Evolutionary conservation across 2,329 filamentous ascomycete genomes (phyloP), one percentile per base, ranked within the genome.

Genomic region (Phyllosticta capitalensis): DNA sequence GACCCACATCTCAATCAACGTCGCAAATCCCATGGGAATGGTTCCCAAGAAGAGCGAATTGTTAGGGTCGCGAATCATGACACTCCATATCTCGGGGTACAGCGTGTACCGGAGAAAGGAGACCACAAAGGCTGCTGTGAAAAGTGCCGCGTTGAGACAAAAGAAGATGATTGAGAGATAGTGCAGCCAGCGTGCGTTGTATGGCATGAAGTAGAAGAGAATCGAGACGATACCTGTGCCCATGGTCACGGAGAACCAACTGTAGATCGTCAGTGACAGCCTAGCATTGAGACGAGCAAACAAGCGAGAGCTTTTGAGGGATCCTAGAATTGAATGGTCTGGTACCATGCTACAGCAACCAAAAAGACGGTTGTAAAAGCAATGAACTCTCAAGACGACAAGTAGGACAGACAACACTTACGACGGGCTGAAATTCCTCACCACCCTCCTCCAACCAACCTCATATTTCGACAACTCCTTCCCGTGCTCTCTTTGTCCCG

Each of bases 171-270:
- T 77, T 0, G 82, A 82, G 22, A 85, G 73, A 65, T 78, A 81
- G 64, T 79, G 74, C 0, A 86, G 72, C 76, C 80, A 84, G 7
- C 61, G 58, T 1, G 75, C 77, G 62, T 83, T 78, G 68, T 81
- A 86, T 0, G 84, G 84, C 22, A 87, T 74, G 45, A 79, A 77
- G 65, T 81, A 75, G n/a, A 87, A 75, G 38, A 87, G 74, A 54
- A 86, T 81, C 1, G 81, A 79, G n/a, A 84, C 79, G 51, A 87
- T 82, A 24, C 84, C 85, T 0, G 84, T 87, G 22, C 84, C 84
- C 84, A 88, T 67, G 45, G 63, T 67, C 21, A 66, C 61, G n/a
- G 62, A 57, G 52, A 63, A 64, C 63, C 58, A 60, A 9, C 55
- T 59, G 33, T 14, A 5, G 9, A 21, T 2, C 49, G 33, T 60